Base-by-base conservation (phyloP, 257 asterid genomes). In the Nicotiana tomentosiformis region DNA sequence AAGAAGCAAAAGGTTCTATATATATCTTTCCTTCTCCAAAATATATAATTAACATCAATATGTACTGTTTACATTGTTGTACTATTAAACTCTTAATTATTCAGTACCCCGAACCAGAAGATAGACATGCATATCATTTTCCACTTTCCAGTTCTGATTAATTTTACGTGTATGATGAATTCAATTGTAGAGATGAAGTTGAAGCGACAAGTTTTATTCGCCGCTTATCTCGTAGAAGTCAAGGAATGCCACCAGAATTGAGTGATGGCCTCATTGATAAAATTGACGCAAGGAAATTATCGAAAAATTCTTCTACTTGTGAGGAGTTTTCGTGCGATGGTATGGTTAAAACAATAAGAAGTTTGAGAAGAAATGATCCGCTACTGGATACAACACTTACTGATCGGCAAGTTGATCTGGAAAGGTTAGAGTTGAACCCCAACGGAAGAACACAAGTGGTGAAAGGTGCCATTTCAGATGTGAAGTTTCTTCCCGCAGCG, bases 221-320 rank as follows among this genome's bases (percentile, higher is more conserved):
- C 26, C 26, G 26, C 26, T 23, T 23, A 23, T 23, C 26, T 78
- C 89, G 92, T 10, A 91, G 98, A 87, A 83, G 91, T 46, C 95
- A 89, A 79, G 99, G 98, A 39, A 93, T 85, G 88, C 88, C 91
- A 30, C 97, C 98, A 23, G 95, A 65, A 65, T 5, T 65, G n/a
- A 65, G 70, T 2, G 70, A 57, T 57, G 23, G 23, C 9, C 62
- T 57, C 23, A 57, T 5, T 4, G 62, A 57, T 57, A 57, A 57
- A 57, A 17, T 17, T 57, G 23, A 29, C 3, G 18, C 20, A 29
- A 65, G 30, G 70, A 7, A 65, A 65, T 26, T 11, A 14, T 11
- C 39, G 1, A 64, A 64, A 61, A 20, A 93, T 83, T 83, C 95
- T 56, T 84, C 91, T 66, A 86, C 91, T 3, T 32, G 35, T 0